phyloP scores from a whole-genome alignment of 768 basidiomycete species.

The Botryobasidium botryosum region DNA sequence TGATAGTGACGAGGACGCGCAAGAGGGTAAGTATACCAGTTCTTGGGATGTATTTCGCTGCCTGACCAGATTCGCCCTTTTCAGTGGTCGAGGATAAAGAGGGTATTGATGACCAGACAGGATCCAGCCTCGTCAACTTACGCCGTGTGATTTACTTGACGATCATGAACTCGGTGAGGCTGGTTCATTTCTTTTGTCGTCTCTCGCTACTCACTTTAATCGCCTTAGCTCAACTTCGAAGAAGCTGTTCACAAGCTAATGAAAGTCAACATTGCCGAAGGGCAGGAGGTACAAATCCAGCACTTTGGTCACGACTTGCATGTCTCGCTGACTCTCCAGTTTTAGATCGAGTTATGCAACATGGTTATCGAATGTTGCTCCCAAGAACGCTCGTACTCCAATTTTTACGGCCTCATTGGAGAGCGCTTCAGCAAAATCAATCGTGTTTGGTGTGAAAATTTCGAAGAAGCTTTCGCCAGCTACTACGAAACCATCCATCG shows the following conservation, averaged over 20 bases:
- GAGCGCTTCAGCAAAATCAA: slow-evolving; percentile 96
- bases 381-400: slow-evolving; percentile 93
- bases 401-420: slow-evolving; percentile 91
- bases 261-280: slow-evolving; percentile 80
- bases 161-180: slow-evolving; percentile 77
- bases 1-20: slow-evolving; percentile 31
- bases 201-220: slow-evolving; percentile 1
- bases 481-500: slow-evolving; percentile 97
- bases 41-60: not conserved
- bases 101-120: slow-evolving; percentile 88
- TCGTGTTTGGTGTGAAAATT: slow-evolving; percentile 80
- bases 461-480: slow-evolving; percentile 70
- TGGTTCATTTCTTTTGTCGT: not conserved
- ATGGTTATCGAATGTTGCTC: slow-evolving; percentile 99
- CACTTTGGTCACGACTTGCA: slow-evolving; percentile 1
- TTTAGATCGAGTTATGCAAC: slow-evolving; percentile 82
- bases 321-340: not conserved
- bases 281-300: slow-evolving; percentile 58
- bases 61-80: not conserved
- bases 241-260: slow-evolving; percentile 97
- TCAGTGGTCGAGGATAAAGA: slow-evolving; percentile 59
- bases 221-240: slow-evolving; percentile 60
- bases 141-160: slow-evolving; percentile 90
- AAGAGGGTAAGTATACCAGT: slow-evolving; percentile 25
- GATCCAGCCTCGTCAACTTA: slow-evolving; percentile 89